Evolutionary conservation across 306 rosid species (phyloP), one percentile per base, ranked within the genome.

Genomic region (Lithocarpus polystachyus): DNA sequence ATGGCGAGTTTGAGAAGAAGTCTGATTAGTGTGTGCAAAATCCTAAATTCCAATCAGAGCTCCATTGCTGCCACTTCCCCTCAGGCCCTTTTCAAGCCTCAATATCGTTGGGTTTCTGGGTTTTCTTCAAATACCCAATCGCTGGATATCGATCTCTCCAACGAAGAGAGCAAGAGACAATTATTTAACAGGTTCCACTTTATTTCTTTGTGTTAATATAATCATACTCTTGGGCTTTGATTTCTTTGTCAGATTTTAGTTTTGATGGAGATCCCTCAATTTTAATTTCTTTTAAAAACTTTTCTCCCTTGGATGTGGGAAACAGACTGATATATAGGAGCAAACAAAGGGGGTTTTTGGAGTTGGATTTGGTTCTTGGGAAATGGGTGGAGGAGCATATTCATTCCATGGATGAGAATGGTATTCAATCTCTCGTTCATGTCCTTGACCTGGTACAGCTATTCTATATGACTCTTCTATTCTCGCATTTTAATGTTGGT

Each of bases 311-410:
- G 28, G 9, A 56, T 37, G 37, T 4, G 72, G 59, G 43, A 71
- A 3, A 75, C 72, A 94, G 96, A 74, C 55, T 95, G 20, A 56
- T 95, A 31, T 95, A 95, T 68, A 88, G 98, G 88, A 95, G 99
- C 90, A 95, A 86, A 75, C 99, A 94, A 52, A 87, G 97, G 61
- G 99, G 99, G 61, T 89, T 92, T 76, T 77, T 94, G 59, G 97
- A 94, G 59, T 80, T 94, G 77, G 99, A 94, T 82, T 89, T 94
- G 93, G 79, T 94, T 60, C 90, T 94, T 24, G 99, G 99, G 10
- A 92, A 92, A 82, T 94, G 99, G 99, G 97, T 92, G 4, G 90
- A 92, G 87, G 88, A 92, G 28, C 82, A 94, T 68, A 81, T 94
- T 48, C 86, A 80, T 73, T 83, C 97, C 33, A 78, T 94, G 90